Conservation (phyloP, 1,284 basidiomycete genomes). For the Ganoderma leucocontextum region DNA sequence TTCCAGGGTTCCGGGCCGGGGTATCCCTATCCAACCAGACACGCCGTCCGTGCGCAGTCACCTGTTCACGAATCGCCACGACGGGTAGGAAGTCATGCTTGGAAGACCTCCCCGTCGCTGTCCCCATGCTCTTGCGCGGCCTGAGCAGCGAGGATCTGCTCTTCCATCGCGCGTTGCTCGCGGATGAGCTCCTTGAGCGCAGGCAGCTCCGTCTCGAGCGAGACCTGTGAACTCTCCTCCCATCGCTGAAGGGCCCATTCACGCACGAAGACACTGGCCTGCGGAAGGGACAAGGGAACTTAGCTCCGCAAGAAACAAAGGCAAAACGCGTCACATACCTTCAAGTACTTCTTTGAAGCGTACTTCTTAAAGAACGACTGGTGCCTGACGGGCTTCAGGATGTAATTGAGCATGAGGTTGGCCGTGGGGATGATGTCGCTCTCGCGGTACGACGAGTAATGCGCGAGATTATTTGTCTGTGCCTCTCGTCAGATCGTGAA, state of each 20-base stretch:
- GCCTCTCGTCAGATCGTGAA: constrained; percentile 10
- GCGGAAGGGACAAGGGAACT: not conserved
- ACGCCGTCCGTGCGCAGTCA: constrained; percentile 7
- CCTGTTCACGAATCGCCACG: constrained; percentile 5
- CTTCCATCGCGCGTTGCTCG: constrained; percentile 44
- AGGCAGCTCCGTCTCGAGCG: constrained; percentile 59
- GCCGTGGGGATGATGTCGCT: constrained; percentile 87
- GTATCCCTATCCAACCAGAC: constrained; percentile 21
- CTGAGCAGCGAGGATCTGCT: constrained; percentile 31
- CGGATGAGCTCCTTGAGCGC: constrained; percentile 61
- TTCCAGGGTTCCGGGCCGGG: constrained; percentile 15
- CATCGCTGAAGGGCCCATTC: constrained; percentile 72
- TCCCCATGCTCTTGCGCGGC: constrained; percentile 26
- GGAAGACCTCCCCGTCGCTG: constrained; percentile 29
- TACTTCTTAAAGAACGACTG: constrained; percentile 88
- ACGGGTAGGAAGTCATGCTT: constrained; percentile 15
- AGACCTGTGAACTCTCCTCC: constrained; percentile 61
- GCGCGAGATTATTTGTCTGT: constrained; percentile 87
- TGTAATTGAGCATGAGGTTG: constrained; percentile 93
- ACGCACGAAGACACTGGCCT: constrained; percentile 69
- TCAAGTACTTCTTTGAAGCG: constrained; percentile 85
- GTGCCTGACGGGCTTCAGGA: constrained; percentile 78
- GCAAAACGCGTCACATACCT: constrained; percentile 56
- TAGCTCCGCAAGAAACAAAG: not conserved
- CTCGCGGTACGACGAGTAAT: constrained; percentile 93